Evolutionary conservation across 2,329 filamentous ascomycete genomes (phyloP).

Genomic region (Ceratocystis cubensis): DNA sequence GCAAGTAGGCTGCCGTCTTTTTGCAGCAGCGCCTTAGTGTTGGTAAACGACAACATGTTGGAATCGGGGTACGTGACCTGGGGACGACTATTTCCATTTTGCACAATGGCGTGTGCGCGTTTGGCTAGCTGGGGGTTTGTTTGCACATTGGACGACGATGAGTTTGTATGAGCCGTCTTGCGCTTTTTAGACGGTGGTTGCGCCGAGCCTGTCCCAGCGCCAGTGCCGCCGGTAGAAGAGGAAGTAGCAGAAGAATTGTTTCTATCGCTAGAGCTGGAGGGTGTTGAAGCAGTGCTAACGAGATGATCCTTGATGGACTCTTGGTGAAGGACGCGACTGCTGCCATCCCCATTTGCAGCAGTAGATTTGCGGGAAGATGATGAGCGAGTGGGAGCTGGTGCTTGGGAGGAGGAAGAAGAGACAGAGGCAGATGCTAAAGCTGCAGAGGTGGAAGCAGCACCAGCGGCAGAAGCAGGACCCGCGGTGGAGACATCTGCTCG

Average conservation of each 20-base stretch:
- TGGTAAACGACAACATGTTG: conserved; percentile 82
- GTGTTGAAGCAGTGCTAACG: conserved; percentile 12
- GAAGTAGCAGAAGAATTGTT: conserved; percentile 24
- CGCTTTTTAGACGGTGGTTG: conserved; percentile 61
- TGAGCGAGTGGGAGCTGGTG: conserved; percentile 28
- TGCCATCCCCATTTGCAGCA: conserved; percentile 29
- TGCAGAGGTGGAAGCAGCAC: conserved; percentile 28
- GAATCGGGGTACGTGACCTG: conserved; percentile 41
- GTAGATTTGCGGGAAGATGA: conserved; percentile 33
- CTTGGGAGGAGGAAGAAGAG: conserved; percentile 30
- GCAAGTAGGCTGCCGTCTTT: conserved; percentile 63
- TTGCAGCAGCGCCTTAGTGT: conserved; percentile 53
- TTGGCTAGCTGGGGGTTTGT: conserved; percentile 15
- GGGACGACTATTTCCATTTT: conserved; percentile 9
- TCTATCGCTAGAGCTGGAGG: conserved; percentile 13
- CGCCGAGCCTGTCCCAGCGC: conserved; percentile 21
- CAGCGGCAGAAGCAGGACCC: conserved; percentile 26
- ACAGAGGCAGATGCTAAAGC: conserved; percentile 24
- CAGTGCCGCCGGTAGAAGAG: too few species aligned
- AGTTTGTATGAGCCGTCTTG: conserved; percentile 49
- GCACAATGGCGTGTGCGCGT: conserved; percentile 14
- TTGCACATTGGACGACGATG: conserved; percentile 23
- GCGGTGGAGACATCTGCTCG: conserved; percentile 3
- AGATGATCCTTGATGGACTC: conserved; percentile 19
- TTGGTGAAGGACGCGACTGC: conserved; percentile 13